Conservation (phyloP, 2,329 filamentous ascomycete species). For the Venturia pyrina region DNA sequence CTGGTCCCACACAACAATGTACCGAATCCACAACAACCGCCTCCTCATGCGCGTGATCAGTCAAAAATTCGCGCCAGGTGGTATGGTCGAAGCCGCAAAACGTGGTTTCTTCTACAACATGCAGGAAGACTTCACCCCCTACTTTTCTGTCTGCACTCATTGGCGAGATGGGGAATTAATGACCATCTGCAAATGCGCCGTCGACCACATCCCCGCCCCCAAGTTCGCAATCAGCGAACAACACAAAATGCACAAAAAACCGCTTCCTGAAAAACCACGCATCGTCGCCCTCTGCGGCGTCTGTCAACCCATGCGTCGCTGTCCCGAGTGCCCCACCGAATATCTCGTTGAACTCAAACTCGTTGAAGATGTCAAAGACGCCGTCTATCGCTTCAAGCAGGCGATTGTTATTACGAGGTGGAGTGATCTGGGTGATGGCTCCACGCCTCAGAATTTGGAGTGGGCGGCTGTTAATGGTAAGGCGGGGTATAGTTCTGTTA, state of each 20-base stretch:
- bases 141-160: slow-evolving; percentile 52
- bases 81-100: slow-evolving; percentile 36
- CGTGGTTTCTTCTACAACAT: slow-evolving; percentile 47
- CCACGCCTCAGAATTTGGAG: slow-evolving; percentile 38
- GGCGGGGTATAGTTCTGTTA: slow-evolving; percentile 44
- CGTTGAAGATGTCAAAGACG: slow-evolving; percentile 42
- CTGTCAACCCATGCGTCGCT: slow-evolving; percentile 50
- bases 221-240: slow-evolving; percentile 35
- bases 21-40: slow-evolving; percentile 42
- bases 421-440: slow-evolving; percentile 50
- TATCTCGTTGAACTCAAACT: slow-evolving; percentile 52
- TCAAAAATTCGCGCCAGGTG: slow-evolving; percentile 41
- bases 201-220: slow-evolving; percentile 44
- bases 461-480: slow-evolving; percentile 43
- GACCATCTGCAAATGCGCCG: slow-evolving; percentile 50
- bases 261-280: slow-evolving; percentile 24
- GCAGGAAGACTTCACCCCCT: slow-evolving; percentile 41
- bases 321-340: slow-evolving; percentile 52
- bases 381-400: slow-evolving; percentile 44
- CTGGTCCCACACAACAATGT: slow-evolving; percentile 48
- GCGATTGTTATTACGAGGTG: slow-evolving; percentile 51
- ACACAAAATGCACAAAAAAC: slow-evolving; percentile 29
- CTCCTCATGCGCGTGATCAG: slow-evolving; percentile 50
- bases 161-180: slow-evolving; percentile 53
- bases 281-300: slow-evolving; percentile 39